Conservation (phyloP, 2,329 filamentous ascomycete species). For the Fusarium poae region DNA sequence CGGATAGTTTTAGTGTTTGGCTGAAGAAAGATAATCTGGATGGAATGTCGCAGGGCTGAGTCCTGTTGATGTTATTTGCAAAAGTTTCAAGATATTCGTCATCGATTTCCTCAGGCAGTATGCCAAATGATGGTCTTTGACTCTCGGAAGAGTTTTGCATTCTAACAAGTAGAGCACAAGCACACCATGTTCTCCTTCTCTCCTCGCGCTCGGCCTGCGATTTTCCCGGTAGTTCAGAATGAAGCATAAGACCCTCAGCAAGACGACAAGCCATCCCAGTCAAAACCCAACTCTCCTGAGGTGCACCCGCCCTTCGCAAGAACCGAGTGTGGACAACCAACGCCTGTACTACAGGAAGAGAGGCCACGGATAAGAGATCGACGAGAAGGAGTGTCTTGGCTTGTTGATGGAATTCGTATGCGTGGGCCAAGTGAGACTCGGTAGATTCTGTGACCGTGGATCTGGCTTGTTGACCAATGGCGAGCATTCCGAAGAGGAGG, state of each 20-base stretch:
- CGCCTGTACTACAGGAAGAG: constrained; percentile 45
- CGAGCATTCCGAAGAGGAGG: constrained; percentile 47
- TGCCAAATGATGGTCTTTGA: constrained; percentile 29
- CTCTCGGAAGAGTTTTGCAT: constrained; percentile 39
- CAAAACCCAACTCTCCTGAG: constrained; percentile 46
- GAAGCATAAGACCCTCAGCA: constrained; percentile 44
- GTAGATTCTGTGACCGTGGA: constrained; percentile 5
- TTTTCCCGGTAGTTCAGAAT: constrained; percentile 44
- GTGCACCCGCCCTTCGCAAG: constrained; percentile 34
- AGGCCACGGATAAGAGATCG: constrained; percentile 41
- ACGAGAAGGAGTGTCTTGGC: constrained; percentile 42
- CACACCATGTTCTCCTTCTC: constrained; percentile 46
- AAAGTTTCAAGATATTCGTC: constrained; percentile 43
- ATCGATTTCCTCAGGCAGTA: constrained; percentile 42
- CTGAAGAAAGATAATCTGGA: constrained; percentile 45
- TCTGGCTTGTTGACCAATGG: constrained; percentile 44
- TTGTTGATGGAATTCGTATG: constrained; percentile 45
- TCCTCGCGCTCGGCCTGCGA: constrained; percentile 42
- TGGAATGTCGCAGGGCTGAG: constrained; percentile 39
- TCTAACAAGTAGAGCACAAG: constrained; percentile 41
- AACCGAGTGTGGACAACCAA: constrained; percentile 45
- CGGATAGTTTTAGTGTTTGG: constrained; percentile 40
- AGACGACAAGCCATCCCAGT: constrained; percentile 45
- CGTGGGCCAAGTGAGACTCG: constrained; percentile 22
- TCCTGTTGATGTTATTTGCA: constrained; percentile 4